Percentiles rank a stretch among this genome's conserved stretches.
Evolutionary conservation across 2,329 filamentous ascomycete species (phyloP).

Genomic region (Trichoderma brevicompactum): DNA sequence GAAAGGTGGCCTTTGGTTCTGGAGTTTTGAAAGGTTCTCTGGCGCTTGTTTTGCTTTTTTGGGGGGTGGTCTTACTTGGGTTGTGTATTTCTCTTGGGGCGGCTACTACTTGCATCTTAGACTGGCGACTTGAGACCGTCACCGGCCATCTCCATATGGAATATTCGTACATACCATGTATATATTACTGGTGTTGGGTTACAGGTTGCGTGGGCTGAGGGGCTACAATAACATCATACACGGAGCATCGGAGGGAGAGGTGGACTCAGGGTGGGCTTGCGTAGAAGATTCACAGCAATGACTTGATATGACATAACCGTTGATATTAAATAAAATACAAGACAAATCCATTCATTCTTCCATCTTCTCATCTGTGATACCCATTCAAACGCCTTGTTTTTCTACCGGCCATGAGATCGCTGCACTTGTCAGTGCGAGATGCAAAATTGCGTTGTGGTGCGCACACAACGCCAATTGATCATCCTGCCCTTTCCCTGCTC

Average conservation of each 20-base stretch:
- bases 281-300: conserved; percentile 25
- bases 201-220: conserved; percentile 2
- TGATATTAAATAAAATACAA: conserved; percentile 8
- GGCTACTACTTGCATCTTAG: conserved; percentile 25
- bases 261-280: conserved; percentile 2
- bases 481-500: background rate
- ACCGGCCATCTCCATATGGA: conserved; percentile 8
- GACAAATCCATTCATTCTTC: conserved; percentile 6
- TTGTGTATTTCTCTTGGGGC: background rate
- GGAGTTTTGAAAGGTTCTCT: conserved; percentile 7
- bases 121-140: conserved; percentile 21
- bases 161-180: conserved; percentile 22
- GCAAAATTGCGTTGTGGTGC: background rate
- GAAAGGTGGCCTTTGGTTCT: background rate
- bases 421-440: background rate
- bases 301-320: conserved; percentile 14
- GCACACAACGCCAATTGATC: background rate
- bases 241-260: conserved; percentile 28
- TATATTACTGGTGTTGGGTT: conserved; percentile 11
- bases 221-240: conserved; percentile 21
- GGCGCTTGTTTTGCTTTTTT: background rate
- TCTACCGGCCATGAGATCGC: conserved; percentile 3
- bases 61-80: too few relatives aligned
- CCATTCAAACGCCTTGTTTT: conserved; percentile 17
- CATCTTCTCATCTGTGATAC: conserved; percentile 2